Evolutionary conservation across 441 rosid species (phyloP).

Genomic region (Adansonia gregorii): DNA sequence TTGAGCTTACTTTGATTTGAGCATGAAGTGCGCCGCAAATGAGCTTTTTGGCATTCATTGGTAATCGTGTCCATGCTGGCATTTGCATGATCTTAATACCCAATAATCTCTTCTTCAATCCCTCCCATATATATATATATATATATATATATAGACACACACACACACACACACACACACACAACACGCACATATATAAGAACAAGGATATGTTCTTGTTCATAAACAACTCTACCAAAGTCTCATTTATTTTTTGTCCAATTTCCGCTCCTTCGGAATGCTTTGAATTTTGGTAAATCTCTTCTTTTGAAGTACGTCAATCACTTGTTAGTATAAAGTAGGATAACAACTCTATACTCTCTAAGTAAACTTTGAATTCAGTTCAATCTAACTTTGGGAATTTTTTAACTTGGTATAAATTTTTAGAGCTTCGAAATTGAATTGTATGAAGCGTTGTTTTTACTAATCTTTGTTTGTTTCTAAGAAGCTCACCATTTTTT

Average conservation of each 20-base stretch:
- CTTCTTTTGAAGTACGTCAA: background rate
- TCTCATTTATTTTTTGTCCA: background rate
- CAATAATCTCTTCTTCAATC: too few species aligned
- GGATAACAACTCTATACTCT: too few species aligned
- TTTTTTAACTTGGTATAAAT: background rate
- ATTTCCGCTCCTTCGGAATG: background rate
- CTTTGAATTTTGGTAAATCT: background rate
- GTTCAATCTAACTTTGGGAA: background rate
- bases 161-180: too few species aligned
- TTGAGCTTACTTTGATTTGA: background rate
- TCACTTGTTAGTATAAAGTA: background rate
- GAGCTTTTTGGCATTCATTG: background rate
- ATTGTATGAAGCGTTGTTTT: background rate
- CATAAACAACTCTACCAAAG: background rate
- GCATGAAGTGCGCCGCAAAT: conserved; percentile 33
- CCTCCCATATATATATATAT: too few species aligned
- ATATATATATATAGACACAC: too few species aligned
- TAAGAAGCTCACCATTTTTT: background rate
- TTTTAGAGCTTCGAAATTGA: background rate
- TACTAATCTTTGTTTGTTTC: background rate
- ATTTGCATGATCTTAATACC: background rate
- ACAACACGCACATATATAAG: background rate
- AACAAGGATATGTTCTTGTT: background rate
- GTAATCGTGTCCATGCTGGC: background rate
- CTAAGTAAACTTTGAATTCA: background rate